Evolutionary conservation across 257 asterid genomes (phyloP).

Genomic region (Salvia miltiorrhiza): DNA sequence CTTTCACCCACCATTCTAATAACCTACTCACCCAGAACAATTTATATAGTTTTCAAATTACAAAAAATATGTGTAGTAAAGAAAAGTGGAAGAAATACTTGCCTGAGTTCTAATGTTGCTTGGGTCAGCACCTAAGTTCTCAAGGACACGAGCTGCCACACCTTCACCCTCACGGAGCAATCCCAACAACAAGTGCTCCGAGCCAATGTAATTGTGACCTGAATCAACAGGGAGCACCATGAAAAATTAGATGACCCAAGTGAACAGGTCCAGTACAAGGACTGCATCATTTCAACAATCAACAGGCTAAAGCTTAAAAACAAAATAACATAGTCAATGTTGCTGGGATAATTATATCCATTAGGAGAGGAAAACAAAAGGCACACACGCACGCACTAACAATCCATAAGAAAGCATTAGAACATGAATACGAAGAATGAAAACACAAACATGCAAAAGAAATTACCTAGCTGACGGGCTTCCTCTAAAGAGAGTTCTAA

Average conservation of each 20-base stretch:
- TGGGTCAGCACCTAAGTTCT: constrained; percentile 93
- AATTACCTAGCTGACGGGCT: constrained; percentile 95
- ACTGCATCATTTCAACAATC: constrained; percentile 6
- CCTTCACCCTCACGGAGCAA: constrained; percentile 99
- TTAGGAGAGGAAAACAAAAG: not conserved
- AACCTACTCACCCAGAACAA: constrained; percentile 37
- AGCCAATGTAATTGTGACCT: constrained; percentile 99
- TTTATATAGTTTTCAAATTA: constrained; percentile 2
- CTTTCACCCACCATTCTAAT: constrained; percentile 85
- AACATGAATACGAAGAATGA: not conserved
- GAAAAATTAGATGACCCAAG: not conserved
- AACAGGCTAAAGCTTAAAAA: not conserved
- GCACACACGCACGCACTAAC: not conserved
- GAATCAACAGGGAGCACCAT: constrained; percentile 21
- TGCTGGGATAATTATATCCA: not conserved
- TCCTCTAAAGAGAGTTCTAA: constrained; percentile 94
- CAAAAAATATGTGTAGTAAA: not conserved
- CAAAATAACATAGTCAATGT: not conserved
- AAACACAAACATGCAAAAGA: not conserved
- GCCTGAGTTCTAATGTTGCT: constrained; percentile 92
- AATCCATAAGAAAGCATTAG: not conserved
- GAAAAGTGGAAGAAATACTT: constrained; percentile 16
- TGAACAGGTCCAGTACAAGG: not conserved
- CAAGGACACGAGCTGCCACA: constrained; percentile 96
- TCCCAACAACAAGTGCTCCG: constrained; percentile 95